A percentile compares a stretch with the other conserved stretches of the same genome.
phyloP scores from a whole-genome alignment of 2,329 filamentous ascomycete species.

The Ramichloridium luteum region DNA sequence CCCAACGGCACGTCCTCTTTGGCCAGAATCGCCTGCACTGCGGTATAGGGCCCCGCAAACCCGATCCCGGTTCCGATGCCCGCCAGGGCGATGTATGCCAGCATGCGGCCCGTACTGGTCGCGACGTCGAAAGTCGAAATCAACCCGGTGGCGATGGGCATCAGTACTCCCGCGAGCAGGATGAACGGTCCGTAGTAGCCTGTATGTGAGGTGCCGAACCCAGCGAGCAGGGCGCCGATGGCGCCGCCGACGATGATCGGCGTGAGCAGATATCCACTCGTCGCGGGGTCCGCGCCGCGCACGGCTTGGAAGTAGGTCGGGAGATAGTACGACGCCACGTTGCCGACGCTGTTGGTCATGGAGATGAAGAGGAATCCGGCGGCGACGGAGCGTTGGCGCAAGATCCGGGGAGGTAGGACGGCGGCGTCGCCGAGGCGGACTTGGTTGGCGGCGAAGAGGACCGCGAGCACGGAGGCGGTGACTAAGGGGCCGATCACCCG shows the following conservation, averaged over 20 bases:
- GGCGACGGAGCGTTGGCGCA: constrained; percentile 20
- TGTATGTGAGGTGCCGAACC: constrained; percentile 8
- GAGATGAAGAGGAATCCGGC: constrained; percentile 11
- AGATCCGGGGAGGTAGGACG: constrained; percentile 24
- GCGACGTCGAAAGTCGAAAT: constrained; percentile 22
- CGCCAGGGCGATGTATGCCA: constrained; percentile 19
- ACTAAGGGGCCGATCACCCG: constrained; percentile 25
- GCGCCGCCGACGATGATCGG: constrained; percentile 11
- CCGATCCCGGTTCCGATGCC: constrained; percentile 25
- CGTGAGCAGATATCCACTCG: constrained; percentile 10
- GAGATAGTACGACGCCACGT: constrained; percentile 3
- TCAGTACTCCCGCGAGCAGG: constrained; percentile 21
- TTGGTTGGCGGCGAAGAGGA: constrained; percentile 24
- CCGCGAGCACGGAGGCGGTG: constrained; percentile 22
- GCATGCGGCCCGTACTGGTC: constrained; percentile 16
- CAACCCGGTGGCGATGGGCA: constrained; percentile 25
- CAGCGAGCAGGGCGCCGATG: constrained; percentile 7
- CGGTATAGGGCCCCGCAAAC: constrained; percentile 21
- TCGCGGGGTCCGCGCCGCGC: not conserved
- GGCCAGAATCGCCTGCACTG: constrained; percentile 21
- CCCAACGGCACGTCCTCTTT: constrained; percentile 20
- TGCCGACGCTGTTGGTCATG: not conserved
- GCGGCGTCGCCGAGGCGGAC: constrained; percentile 21
- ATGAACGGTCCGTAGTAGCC: constrained; percentile 29
- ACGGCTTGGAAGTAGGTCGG: constrained; percentile 4